Base-by-base conservation (phyloP, 2,329 filamentous ascomycete genomes). In the Alternaria arborescens region DNA sequence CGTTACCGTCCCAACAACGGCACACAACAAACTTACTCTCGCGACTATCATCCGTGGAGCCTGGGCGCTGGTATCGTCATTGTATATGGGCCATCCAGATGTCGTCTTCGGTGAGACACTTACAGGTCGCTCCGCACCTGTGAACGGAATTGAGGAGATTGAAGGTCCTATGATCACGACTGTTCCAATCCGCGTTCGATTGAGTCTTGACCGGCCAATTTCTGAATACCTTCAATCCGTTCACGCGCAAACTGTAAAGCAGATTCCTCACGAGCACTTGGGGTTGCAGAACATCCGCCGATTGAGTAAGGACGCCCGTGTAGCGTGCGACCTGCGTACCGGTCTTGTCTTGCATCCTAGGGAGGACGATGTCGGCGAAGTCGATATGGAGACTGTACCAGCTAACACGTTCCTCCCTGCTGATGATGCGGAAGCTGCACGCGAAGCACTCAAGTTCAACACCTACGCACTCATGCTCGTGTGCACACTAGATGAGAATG, bases 381-480 rank as follows among this genome's bases (percentile, higher is more conserved):
- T 60, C 10, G 67, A 55, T 3, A 52, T 68, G 24, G 65, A 71
- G n/a, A 62, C 65, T 18, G 50, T 67, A 4, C 85, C 83, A 0
- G 85, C 84, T 0, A 82, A 83, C 62, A 80, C 81, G 0, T 84
- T 88, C 24, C 81, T 87, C 5, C 86, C 86, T 0, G 83, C 85
- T 0, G 82, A 84, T 32, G 86, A 87, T 58, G 81, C 79, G 0
- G 86, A 88, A 62, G 84, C 85, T 1, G 86, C 86, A 0, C 82
- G 85, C 46, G 87, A 89, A 65, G 87, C 87, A 1, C 80, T 89
- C 0, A 82, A 83, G 59, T 84, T 84, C 70, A 84, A 84, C 54
- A 82, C 82, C 1, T 89, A 89, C 70, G 84, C 87, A 1, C 82
- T 91, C 32, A 89, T 90, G 81, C 77, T 90, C 20, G 88, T 89